Evolutionary conservation across 2,329 filamentous ascomycete species (phyloP), one percentile per base, ranked within the genome.

Genomic region (Stagonosporopsis chrysanthemi): DNA sequence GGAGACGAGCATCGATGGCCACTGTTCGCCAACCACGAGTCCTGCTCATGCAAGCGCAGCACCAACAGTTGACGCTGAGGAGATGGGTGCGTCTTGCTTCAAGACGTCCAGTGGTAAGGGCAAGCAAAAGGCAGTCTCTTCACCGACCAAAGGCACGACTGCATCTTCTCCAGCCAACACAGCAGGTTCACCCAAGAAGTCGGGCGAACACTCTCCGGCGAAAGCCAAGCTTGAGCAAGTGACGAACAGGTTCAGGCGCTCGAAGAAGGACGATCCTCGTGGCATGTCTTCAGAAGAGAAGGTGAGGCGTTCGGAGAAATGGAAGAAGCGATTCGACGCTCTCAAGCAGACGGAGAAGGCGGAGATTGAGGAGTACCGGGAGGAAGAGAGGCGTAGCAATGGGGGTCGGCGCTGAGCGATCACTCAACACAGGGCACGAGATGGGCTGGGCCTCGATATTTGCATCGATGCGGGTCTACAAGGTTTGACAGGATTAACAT

Each of bases 151-250:
- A 52, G 50, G 48, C 1, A 41, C 52, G 15, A 45, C 41, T 8
- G 56, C 63, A 35, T 66, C 62, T 19, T 73, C 74, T n/a, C 68
- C 68, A 9, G 50, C 62, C 23, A 70, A 70, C 33, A 43, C 55
- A 5, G 45, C 68, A 3, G 65, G 60, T 39, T 75, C 75, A 7
- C 73, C 75, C 17, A 76, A 71, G 68, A 77, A 75, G 60, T 61
- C 66, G 24, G 71, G 70, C 36, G 72, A 76, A 56, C 68, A 68
- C 28, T 81, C 79, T 7, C 80, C 79, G 17, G 75, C 80, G 48
- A 80, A 81, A 62, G 78, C 73, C 45, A 79, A 77, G 69, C 77
- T 81, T 44, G 79, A 80, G 66, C 74, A 78, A 39, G 75, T 82
- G 31, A 79, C 79, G 28, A 79, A 77, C 69, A 80, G 77, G 60